Base-by-base conservation (phyloP, 2,329 filamentous ascomycete species). In the Aspergillus transmontanensis region DNA sequence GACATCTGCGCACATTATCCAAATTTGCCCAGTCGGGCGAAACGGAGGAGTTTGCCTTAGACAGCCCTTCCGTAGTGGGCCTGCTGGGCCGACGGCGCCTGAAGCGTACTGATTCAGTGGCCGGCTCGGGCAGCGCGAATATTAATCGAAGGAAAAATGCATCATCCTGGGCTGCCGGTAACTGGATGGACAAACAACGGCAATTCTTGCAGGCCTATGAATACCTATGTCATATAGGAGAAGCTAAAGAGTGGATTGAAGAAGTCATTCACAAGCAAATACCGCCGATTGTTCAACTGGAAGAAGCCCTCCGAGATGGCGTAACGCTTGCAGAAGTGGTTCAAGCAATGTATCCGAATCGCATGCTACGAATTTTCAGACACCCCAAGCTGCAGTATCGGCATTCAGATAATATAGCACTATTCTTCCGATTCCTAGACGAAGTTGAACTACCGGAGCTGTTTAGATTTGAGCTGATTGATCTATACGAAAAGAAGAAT, bases 191-290 rank as follows among this genome's bases (percentile, higher is more conserved):
- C 77, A 95, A 96, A 75, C 94, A 99, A 76, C 88, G 95, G 30
- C 94, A 98, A 76, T 98, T 97, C 73, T 81, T 99, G 59, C 92
- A 96, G 78, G 95, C 95, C 7, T 99, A 99, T 75, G 95, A 99
- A 77, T 99, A 99, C 76, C 89, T 99, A 43, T 99, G 95, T 76
- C 95, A 99, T 75, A 98, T 99, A 68, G 95, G 95, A 76, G 95
- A 99, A 82, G 95, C 95, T 26, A 98, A 98, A 76, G 94, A 98
- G 79, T 99, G 95, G 95, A 97, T 99, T 68, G 95, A 99, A 74
- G 89, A 96, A 75, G 88, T 97, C 64, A 92, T 95, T 61, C 88
- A 94, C 66, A 89, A 90, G 68, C 84, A 90, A 58, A 92, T 99
- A 43, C 94, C 95, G 4, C 91, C 94, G 0, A 97, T 98, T 70